Evolutionary conservation across 306 rosid genomes (phyloP).

Genomic region (Dryas alaskensis): DNA sequence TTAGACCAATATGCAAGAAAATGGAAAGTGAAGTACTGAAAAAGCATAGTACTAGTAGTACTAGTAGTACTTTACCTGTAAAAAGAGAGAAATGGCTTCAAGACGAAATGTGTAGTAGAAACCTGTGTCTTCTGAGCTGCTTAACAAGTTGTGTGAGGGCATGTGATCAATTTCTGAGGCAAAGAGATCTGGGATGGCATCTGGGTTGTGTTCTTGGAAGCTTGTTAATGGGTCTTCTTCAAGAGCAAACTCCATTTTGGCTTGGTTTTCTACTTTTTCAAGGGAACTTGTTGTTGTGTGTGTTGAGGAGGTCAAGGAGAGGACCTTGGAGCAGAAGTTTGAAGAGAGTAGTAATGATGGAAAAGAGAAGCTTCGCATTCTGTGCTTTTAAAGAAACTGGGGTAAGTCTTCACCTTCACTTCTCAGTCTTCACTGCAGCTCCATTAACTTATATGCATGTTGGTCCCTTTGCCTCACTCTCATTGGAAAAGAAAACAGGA

Average conservation of each 20-base stretch:
- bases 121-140: constrained; percentile 29
- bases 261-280: not conserved
- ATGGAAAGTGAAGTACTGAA: constrained; percentile 5
- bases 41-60: constrained; percentile 3
- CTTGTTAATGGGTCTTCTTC: constrained; percentile 47
- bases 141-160: constrained; percentile 32
- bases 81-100: constrained; percentile 52
- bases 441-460: constrained; percentile 34
- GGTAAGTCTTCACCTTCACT: constrained; percentile 29
- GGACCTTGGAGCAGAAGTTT: constrained; percentile 32
- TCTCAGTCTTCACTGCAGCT: constrained; percentile 22
- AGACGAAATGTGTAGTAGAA: constrained; percentile 33
- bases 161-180: constrained; percentile 60
- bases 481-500: constrained; percentile 17
- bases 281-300: not conserved
- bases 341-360: constrained; percentile 45
- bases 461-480: constrained; percentile 24
- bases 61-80: constrained; percentile 48
- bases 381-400: constrained; percentile 39
- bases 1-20: not conserved
- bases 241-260: constrained; percentile 59
- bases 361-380: constrained; percentile 67
- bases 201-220: constrained; percentile 40
- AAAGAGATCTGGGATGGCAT: constrained; percentile 46
- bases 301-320: constrained; percentile 34